Conservation (phyloP, 306 rosid species). For the Alnus rubra region DNA sequence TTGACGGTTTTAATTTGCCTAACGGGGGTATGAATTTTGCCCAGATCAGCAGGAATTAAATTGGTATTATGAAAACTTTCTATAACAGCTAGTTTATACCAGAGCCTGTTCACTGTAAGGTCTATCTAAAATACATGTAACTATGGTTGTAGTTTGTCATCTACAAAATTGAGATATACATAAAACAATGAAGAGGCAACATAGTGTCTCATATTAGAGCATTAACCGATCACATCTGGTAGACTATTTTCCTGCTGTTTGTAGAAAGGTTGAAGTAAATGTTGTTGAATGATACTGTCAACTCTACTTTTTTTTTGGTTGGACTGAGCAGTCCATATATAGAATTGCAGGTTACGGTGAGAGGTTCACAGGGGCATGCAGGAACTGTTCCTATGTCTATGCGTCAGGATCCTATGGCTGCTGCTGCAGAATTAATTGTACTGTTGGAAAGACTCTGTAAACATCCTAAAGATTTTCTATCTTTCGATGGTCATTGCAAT, state of each 20-base stretch:
- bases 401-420: constrained; percentile 93
- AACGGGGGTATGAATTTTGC: no score
- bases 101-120: no score
- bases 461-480: constrained; percentile 67
- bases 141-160: no score
- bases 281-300: background rate
- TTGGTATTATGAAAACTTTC: no score
- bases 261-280: background rate
- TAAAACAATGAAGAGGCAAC: no score
- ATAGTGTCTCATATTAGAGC: background rate
- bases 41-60: no score
- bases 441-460: constrained; percentile 76
- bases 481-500: constrained; percentile 69
- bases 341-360: constrained; percentile 72
- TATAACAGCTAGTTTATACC: no score
- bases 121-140: no score
- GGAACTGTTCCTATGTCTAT: constrained; percentile 96
- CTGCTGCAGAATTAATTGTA: constrained; percentile 79
- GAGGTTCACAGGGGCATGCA: constrained; percentile 94
- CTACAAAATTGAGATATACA: no score
- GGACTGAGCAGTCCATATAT: background rate
- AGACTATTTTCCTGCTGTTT: background rate
- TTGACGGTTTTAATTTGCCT: no score
- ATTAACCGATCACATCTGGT: background rate
- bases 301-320: background rate